Evolutionary conservation across 148 eudicot species (phyloP), one percentile per base, ranked within the genome.

Genomic region (Euryodendron excelsum): DNA sequence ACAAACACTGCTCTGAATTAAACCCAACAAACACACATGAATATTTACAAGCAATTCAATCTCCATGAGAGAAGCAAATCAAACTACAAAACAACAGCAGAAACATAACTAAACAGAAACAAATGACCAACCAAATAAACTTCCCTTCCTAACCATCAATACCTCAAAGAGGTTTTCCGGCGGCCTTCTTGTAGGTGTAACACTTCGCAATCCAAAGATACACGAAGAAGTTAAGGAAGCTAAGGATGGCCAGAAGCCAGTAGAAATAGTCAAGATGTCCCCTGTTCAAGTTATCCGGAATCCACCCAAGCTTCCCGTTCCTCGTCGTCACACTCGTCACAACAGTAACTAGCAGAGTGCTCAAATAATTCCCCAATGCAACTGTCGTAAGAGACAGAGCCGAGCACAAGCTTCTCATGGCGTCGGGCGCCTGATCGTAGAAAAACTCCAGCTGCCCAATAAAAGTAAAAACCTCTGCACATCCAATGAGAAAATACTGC

Each of bases 221-320:
- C 14, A 50, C 74, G 3, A 50, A 17, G 39, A 71, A 71, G 12
- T 71, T 71, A 14, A 71, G 21, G 59, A 71, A 5, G 17, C 59
- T 71, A 39, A 71, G 74, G 17, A 48, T 48, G 11, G 39, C 74
- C 74, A 71, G 20, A 48, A 71, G 59, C 74, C 74, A 71, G 39
- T 48, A 71, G 59, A 71, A 71, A 71, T 71, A 71, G 60, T 71
- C 74, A 1, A 71, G 74, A 71, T 71, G 74, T 39, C 74, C 74
- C 39, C n/a, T 8, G 2, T 71, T 71, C 74, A 71, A 47, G 59
- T 71, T 71, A 50, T 71, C 59, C 39, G 59, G 74, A 8, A 71
- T 71, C 59, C 74, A 71, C 15, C 74, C 74, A 20, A 20, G 74
- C 25, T 71, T 71, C 59, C 59, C 74, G 15, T 71, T 17, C 10